Conservation (phyloP, 352 stramenopile genomes). For the Bremia lactucae region DNA sequence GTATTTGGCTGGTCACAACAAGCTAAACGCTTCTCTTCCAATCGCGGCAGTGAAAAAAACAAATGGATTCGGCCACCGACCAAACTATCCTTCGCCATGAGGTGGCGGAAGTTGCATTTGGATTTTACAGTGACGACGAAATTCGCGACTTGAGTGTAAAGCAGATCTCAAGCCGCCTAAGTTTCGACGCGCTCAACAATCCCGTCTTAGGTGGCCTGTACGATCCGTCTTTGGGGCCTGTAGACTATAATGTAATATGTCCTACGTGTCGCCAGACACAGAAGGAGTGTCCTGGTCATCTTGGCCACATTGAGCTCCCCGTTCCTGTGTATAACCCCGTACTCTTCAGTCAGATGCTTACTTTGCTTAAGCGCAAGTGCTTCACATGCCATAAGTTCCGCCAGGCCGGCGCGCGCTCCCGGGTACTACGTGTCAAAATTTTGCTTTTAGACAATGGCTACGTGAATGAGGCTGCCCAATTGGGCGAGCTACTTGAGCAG, state of each 20-base stretch:
- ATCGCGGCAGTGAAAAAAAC: constrained; percentile 1
- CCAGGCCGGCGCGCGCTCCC: constrained; percentile 55
- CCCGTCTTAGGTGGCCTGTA: constrained; percentile 94
- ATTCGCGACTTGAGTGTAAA: constrained; percentile 93
- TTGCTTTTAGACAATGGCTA: constrained; percentile 86
- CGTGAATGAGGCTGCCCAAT: constrained; percentile 62
- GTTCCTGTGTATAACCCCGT: constrained; percentile 98
- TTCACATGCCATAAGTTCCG: constrained; percentile 97
- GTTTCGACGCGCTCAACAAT: constrained; percentile 93
- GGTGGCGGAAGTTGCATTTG: constrained; percentile 86
- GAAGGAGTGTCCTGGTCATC: constrained; percentile 94
- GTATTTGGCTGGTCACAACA: constrained; percentile 15
- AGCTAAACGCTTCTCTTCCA: too few species aligned
- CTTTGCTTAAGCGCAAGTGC: constrained; percentile 96
- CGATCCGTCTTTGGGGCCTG: constrained; percentile 91
- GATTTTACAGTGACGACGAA: constrained; percentile 97
- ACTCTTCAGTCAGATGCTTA: constrained; percentile 91
- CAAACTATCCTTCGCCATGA: constrained; percentile 88
- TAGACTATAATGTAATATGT: constrained; percentile 87
- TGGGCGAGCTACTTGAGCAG: constrained; percentile 76
- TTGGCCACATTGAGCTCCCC: constrained; percentile 98
- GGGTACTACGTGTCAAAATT: constrained; percentile 86
- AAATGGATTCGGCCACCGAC: constrained; percentile 85
- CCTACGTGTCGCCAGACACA: constrained; percentile 94
- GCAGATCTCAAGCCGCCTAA: constrained; percentile 91